Conservation (phyloP, 208 protist species). For the Entamoeba histolytica region DNA sequence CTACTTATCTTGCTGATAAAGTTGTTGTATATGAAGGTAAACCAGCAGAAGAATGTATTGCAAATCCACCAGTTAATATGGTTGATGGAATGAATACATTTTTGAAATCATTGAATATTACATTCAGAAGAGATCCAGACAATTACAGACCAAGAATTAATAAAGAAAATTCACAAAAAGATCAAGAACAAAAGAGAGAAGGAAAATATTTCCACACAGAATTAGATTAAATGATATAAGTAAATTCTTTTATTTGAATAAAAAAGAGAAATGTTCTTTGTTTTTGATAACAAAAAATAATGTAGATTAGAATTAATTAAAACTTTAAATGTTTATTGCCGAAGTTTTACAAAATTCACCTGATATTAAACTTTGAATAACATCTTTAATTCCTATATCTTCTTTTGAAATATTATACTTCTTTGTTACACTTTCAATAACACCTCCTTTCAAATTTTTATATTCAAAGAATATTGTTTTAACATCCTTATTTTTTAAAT, state of each 20-base stretch:
- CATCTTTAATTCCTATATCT: background rate
- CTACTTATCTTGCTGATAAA: slow-evolving; percentile 93
- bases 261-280: too few species aligned
- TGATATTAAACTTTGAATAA: background rate
- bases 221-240: background rate
- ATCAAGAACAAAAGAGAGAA: slow-evolving; percentile 80
- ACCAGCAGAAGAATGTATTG: slow-evolving; percentile 70
- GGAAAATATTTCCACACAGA: slow-evolving; percentile 89
- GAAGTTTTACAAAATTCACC: background rate
- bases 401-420: background rate
- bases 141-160: slow-evolving; percentile 98
- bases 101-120: slow-evolving; percentile 79
- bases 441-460: background rate
- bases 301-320: too few species aligned
- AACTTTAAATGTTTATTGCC: background rate
- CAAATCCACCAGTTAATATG: slow-evolving; percentile 35
- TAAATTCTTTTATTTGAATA: too few species aligned
- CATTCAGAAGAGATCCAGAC: slow-evolving; percentile 89
- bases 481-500: background rate
- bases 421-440: background rate
- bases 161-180: slow-evolving; percentile 82
- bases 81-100: slow-evolving; percentile 80
- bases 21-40: slow-evolving; percentile 95
- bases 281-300: too few species aligned
- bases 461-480: background rate